Conservation (phyloP, 805 yeast genomes). For the Spathaspora arborariae region DNA sequence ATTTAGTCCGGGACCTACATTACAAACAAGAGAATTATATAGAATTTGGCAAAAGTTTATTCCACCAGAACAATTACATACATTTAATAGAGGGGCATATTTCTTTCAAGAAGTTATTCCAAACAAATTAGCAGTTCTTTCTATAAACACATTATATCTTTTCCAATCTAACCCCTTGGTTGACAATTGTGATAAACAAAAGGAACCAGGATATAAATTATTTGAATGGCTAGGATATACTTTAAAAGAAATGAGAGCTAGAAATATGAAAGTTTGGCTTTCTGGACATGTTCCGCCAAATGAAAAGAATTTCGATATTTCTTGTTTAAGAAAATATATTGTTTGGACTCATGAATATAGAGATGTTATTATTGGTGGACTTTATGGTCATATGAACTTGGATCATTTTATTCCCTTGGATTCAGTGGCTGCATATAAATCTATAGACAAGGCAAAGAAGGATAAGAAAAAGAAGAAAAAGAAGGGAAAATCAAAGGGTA, state of each 20-base stretch:
- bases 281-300: slow-evolving; percentile 89
- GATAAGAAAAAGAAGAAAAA: slow-evolving; percentile 6
- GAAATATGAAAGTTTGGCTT: slow-evolving; percentile 83
- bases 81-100: slow-evolving; percentile 72
- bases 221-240: slow-evolving; percentile 76
- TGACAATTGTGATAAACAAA: slow-evolving; percentile 68
- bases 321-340: slow-evolving; percentile 71
- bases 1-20: slow-evolving; percentile 84
- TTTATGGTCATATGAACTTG: slow-evolving; percentile 86
- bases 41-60: slow-evolving; percentile 70
- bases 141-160: slow-evolving; percentile 73
- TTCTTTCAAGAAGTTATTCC: slow-evolving; percentile 79
- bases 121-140: slow-evolving; percentile 68
- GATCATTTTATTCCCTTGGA: slow-evolving; percentile 83
- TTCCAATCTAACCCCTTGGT: slow-evolving; percentile 78
- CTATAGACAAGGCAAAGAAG: slow-evolving; percentile 26
- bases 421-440: slow-evolving; percentile 61
- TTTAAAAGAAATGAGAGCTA: slow-evolving; percentile 64
- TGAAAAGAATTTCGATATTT: slow-evolving; percentile 67
- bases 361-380: slow-evolving; percentile 78
- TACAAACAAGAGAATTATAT: slow-evolving; percentile 75
- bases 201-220: slow-evolving; percentile 76
- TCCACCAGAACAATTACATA: slow-evolving; percentile 74
- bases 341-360: slow-evolving; percentile 83
- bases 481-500: slow-evolving; percentile 1